Conservation (phyloP, 1,284 basidiomycete genomes). For the Sphaerobolus stellatus region DNA sequence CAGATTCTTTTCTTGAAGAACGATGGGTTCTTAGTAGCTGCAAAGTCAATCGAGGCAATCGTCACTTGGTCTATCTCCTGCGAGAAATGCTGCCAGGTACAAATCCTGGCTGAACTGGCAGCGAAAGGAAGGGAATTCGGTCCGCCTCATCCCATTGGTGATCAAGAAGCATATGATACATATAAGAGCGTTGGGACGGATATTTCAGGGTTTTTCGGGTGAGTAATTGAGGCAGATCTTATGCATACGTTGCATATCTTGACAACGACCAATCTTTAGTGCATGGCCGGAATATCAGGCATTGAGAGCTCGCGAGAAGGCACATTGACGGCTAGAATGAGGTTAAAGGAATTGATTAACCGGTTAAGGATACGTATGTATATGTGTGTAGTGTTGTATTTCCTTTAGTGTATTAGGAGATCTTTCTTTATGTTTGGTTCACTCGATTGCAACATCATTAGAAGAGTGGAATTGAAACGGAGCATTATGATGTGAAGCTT, state of each 20-base stretch:
- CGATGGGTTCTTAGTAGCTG: constrained; percentile 55
- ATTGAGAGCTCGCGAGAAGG: no score
- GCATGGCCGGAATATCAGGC: neutral
- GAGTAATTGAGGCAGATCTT: constrained; percentile 26
- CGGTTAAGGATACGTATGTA: no score
- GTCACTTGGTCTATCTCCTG: constrained; percentile 39
- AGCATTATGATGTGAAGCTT: no score
- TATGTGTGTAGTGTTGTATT: no score
- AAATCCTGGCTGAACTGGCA: constrained; percentile 49
- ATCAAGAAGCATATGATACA: constrained; percentile 25
- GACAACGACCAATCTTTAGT: no score
- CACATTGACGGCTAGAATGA: no score
- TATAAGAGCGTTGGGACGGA: constrained; percentile 31
- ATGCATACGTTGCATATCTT: neutral
- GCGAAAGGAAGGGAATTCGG: constrained; percentile 35
- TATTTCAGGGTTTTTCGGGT: constrained; percentile 39
- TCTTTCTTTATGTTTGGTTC: no score
- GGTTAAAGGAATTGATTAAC: no score
- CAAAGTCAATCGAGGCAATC: constrained; percentile 40
- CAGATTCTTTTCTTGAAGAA: constrained; percentile 44
- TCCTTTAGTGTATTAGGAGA: no score
- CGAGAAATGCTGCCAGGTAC: constrained; percentile 49
- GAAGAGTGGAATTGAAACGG: no score
- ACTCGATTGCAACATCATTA: no score
- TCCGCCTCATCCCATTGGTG: constrained; percentile 25